Base-by-base conservation (phyloP, 1,284 basidiomycete genomes). In the Exobasidium cylindrosporum region DNA sequence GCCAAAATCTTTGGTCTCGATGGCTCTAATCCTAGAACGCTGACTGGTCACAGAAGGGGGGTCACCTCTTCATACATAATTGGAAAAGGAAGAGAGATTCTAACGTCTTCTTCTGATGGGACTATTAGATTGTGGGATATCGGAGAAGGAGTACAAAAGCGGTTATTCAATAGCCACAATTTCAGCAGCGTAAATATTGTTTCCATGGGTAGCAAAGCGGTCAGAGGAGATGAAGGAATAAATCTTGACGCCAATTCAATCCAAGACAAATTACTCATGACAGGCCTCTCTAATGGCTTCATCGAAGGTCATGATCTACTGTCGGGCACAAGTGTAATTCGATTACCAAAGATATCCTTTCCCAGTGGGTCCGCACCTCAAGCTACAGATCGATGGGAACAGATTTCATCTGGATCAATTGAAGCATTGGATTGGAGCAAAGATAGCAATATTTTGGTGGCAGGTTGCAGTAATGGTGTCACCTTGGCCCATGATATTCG, bases 91-190 rank as follows among this genome's bases (percentile, higher is more conserved):
- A 83, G 85, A 30, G 86, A 87, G 67, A 80, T 92, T 13, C 72
- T 92, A 1, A 81, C 82, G 3, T 81, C 74, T 0, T 84, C 86
- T 4, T 84, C 85, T 60, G 90, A 92, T 74, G 86, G 86, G 1
- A 87, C 87, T 0, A 76, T 91, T 23, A 83, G 87, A 29, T 81
- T 90, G 3, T 93, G 89, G 89, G 88, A 91, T 69, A 86, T 91
- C 66, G 80, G 29, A 63, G 28, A 43, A 52, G 31, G 76, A 76
- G 45, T 74, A 82, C 47, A 79, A 76, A 4, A 70, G 73, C n/a
- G 74, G 76, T 21, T 68, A 73, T 57, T 82, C 81, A 0, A 82
- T 84, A 3, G 82, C 87, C 4, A 79, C 83, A 14, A 82, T 83
- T 10, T 82, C 85, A 63, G 82, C 80, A 0, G 54, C 73, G 14